Evolutionary conservation across 2,329 filamentous ascomycete species (phyloP).

Genomic region (Neofusicoccum sp.): DNA sequence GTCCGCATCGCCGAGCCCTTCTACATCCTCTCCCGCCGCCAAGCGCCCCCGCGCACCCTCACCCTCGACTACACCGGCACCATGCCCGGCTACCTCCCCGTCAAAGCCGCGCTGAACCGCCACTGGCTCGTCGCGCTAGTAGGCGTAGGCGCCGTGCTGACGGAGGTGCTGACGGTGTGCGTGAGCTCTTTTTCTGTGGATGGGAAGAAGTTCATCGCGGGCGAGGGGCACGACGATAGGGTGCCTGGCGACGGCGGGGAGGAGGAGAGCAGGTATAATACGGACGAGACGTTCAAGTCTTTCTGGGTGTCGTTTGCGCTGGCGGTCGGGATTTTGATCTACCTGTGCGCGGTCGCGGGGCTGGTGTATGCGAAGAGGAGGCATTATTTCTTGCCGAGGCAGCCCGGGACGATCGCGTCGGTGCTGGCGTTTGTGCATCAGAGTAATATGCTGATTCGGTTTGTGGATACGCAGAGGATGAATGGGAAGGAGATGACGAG

Average conservation of each 20-base stretch:
- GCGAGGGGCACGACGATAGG: conserved; percentile 21
- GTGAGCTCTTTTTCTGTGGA: conserved; percentile 66
- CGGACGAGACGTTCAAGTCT: conserved; percentile 51
- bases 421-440: conserved; percentile 77
- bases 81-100: conserved; percentile 64
- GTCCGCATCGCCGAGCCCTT: conserved; percentile 74
- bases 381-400: conserved; percentile 70
- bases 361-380: conserved; percentile 62
- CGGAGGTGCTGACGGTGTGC: conserved; percentile 70
- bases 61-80: conserved; percentile 72
- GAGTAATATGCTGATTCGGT: conserved; percentile 74
- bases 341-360: conserved; percentile 59
- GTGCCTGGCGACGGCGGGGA: conserved; percentile 21
- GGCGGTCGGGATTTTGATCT: conserved; percentile 62
- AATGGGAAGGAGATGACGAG: conserved; percentile 61
- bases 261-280: conserved; percentile 28
- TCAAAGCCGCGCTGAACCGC: conserved; percentile 61
- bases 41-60: conserved; percentile 64
- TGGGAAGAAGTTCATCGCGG: conserved; percentile 57
- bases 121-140: conserved; percentile 67
- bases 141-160: conserved; percentile 67
- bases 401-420: conserved; percentile 75
- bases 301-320: conserved; percentile 66
- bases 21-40: conserved; percentile 65
- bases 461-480: conserved; percentile 67